Base-by-base conservation (phyloP, 2,329 filamentous ascomycete genomes). In the Beauveria sp. region DNA sequence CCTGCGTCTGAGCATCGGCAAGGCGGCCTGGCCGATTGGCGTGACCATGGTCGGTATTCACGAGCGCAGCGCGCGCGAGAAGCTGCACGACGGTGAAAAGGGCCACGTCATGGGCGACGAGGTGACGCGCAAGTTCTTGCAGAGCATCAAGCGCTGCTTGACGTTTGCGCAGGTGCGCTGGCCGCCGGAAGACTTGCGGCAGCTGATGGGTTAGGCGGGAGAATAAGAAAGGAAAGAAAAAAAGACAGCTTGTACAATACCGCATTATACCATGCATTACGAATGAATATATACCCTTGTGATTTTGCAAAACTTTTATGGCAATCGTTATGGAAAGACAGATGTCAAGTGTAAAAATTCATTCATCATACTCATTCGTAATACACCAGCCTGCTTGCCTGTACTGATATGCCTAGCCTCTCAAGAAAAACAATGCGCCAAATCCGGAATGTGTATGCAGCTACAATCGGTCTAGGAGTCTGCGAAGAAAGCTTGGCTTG, bases 31-130 rank as follows among this genome's bases (percentile, higher is more conserved):
- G 94, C 94, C 94, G 26, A 99, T 99, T 70, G 94, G 94, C 76
- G 94, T 99, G 44, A 99, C 94, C 73, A 99, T 97, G 94, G 94
- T 99, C 70, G 94, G 94, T 80, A 99, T 99, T 68, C 94, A 99
- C 83, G 94, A 97, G 80, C 86, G 94, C 70, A 94, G 89, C 66
- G 93, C 94, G 22, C 85, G 94, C 64, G 94, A 99, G 77, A 99
- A 99, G 77, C 78, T 99, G 63, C 92, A 97, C 72, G 86, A 94
- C 72, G 88, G 87, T 62, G 86, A 88, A 70, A 88, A 92, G 69
- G 94, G 93, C 4, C 92, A 99, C 73, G 96, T 97, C 68, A 92
- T 99, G 87, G 93, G 92, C 62, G 94, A 97, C 71, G 94, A 99
- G 77, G 87, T 89, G 50, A 99, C 94, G 57, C 84, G 94, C 66